Evolutionary conservation across 352 stramenopile genomes (phyloP), one percentile per base, ranked within the genome.

Genomic region (Phytophthora crassamura): DNA sequence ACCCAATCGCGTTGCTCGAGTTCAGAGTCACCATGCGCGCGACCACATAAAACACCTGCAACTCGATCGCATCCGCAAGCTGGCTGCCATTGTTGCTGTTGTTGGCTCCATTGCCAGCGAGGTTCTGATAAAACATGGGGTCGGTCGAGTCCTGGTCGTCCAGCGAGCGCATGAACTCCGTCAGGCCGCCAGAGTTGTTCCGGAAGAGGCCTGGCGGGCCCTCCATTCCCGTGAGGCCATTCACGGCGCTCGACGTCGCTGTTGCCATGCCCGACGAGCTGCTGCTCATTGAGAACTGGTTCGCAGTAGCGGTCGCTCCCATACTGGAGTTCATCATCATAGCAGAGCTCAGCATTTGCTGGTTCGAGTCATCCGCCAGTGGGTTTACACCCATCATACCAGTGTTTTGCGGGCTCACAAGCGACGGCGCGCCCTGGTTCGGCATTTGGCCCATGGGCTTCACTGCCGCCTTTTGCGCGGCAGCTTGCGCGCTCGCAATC

Each of bases 41-140:
- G 3, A 94, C 65, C 4, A 94, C 86, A 42, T 89, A 93, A 48
- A 79, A 94, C 52, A 94, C 84, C 71, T 94, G 80, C 69, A 89
- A 76, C 62, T 93, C 84, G 46, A 94, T 94, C 8, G 86, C 86
- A 36, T 90, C 63, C 0, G 77, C 71, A 46, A 94, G 72, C 36
- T 91, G 82, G 34, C 57, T 74, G 41, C 57, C 78, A 16, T 63
- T 74, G 40, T 55, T 75, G 18, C 40, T 48, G 54, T 66, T 69
- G 52, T 72, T 67, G 35, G 59, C 60, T 5, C 48, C 42, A 38
- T 41, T 64, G 25, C 58, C 64, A 33, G 71, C 64, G 22, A 90
- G 67, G 43, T 87, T 89, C 51, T 87, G 77, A 57, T 89, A 90
- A 56, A 90, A 89, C 28, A 86, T 83, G 14, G 71, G 63, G 36